phyloP scores from a whole-genome alignment of 2,329 filamentous ascomycete species.

The Verticillium nonalfalfae region DNA sequence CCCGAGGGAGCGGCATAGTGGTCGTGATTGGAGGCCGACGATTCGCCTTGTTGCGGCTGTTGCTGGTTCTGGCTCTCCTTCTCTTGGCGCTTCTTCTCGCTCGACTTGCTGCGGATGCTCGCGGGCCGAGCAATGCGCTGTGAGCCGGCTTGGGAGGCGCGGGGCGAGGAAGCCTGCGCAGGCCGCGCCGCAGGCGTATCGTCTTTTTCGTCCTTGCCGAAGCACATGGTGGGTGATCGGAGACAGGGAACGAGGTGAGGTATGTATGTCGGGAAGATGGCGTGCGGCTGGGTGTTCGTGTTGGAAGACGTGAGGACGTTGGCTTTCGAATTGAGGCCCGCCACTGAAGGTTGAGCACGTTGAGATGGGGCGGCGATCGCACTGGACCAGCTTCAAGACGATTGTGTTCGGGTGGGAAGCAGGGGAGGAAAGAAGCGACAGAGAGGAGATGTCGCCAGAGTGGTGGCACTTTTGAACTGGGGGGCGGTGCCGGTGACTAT shows the following conservation, averaged over 20 bases:
- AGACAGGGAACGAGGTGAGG: background rate
- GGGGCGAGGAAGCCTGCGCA: slow-evolving; percentile 14
- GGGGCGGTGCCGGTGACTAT: background rate
- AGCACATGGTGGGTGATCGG: slow-evolving; percentile 34
- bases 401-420: background rate
- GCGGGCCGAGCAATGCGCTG: background rate
- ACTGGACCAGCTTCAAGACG: background rate
- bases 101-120: slow-evolving; percentile 3
- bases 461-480: background rate
- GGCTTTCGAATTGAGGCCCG: background rate
- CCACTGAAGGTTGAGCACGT: background rate
- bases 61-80: slow-evolving; percentile 12
- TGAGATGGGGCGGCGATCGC: background rate
- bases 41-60: slow-evolving; percentile 15
- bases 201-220: slow-evolving; percentile 35
- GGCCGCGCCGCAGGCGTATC: slow-evolving; percentile 34
- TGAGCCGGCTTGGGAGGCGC: background rate
- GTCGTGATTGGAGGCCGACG: slow-evolving; percentile 13
- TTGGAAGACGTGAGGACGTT: background rate
- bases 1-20: slow-evolving; percentile 11
- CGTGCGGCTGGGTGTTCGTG: background rate
- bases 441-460: background rate
- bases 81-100: slow-evolving; percentile 6
- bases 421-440: background rate
- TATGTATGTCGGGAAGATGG: too few species aligned